These are phyloP conservation scores for Metschnikowia picachoensis DNA, from an alignment of 805 yeast genomes.

Conservation along the genomic window DNA sequence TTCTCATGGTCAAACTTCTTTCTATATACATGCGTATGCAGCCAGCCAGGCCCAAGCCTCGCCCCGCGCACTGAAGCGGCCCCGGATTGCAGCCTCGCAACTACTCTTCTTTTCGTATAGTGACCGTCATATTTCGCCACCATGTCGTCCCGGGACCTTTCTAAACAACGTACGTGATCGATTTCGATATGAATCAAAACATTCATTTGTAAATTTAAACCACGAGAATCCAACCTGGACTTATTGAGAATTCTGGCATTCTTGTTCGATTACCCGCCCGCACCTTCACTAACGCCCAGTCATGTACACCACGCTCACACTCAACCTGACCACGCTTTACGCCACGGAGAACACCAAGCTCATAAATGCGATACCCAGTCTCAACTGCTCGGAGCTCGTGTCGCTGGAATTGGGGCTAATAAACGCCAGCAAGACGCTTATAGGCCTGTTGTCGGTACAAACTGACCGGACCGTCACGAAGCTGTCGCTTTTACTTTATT, in stretches of 20 bases:
- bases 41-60: too few relatives aligned
- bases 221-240: not conserved
- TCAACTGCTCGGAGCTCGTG: conserved; percentile 51
- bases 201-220: not conserved
- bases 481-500: conserved; percentile 38
- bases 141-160: conserved; percentile 9
- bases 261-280: conserved; percentile 4
- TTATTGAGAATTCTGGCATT: not conserved
- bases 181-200: too few relatives aligned
- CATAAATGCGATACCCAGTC: conserved; percentile 35
- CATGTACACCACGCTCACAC: conserved; percentile 45
- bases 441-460: conserved; percentile 34
- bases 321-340: conserved; percentile 57
- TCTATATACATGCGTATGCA: too few relatives aligned
- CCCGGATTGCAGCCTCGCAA: not conserved
- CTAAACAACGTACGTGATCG: conserved; percentile 14
- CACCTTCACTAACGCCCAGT: conserved; percentile 23
- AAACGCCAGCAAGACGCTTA: conserved; percentile 43
- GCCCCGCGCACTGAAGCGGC: not conserved
- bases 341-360: conserved; percentile 50
- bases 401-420: conserved; percentile 53
- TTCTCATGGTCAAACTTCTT: too few relatives aligned
- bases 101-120: not conserved
- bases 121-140: not conserved
- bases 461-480: conserved; percentile 25